Base-by-base conservation (phyloP, 441 rosid species). In the Croton laevigatus region DNA sequence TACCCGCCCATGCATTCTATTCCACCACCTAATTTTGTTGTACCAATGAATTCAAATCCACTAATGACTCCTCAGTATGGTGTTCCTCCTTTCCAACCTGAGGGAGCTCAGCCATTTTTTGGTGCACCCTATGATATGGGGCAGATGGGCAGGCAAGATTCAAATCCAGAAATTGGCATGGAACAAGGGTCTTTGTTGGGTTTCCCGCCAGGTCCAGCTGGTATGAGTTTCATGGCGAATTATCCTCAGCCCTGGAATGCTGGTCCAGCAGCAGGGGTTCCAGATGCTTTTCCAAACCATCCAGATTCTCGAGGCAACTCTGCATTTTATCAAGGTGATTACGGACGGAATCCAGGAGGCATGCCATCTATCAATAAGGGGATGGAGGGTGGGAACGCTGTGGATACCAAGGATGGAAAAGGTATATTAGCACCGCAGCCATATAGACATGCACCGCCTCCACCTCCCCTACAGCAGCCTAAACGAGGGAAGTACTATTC, bases 131-230 rank as follows among this genome's bases (percentile, higher is more conserved):
- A 82, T 65, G 96, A 90, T 69, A 81, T 71, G 76, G 75, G 75
- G 19, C 81, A 78, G 70, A 63, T 81, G 82, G 73, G 72, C 9
- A 66, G 85, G 59, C 82, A 80, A 48, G 87, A 81, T 75, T 66
- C 87, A 63, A 77, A 79, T 49, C 66, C 84, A 58, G 97, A 90
- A 73, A 79, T 60, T 62, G 93, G 92, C 62, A 76, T 81, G 5
- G 94, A 89, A 65, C 97, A 88, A 75, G 93, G 91, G 12, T 89
- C 97, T 20, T 72, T 89, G 72, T 72, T 86, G 71, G 94, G 97
- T 63, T 89, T 83, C 73, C 93, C 88, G 42, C 86, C 89, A 60
- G 77, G 87, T 49, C 85, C 89, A 61, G 65, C 80, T 49, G 81
- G 82, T 52, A 38, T 75, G 66, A 90, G 84, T 73, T 89, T 81